Evolutionary conservation across 1,284 basidiomycete species (phyloP).

Genomic region (Heterobasidion annosum): DNA sequence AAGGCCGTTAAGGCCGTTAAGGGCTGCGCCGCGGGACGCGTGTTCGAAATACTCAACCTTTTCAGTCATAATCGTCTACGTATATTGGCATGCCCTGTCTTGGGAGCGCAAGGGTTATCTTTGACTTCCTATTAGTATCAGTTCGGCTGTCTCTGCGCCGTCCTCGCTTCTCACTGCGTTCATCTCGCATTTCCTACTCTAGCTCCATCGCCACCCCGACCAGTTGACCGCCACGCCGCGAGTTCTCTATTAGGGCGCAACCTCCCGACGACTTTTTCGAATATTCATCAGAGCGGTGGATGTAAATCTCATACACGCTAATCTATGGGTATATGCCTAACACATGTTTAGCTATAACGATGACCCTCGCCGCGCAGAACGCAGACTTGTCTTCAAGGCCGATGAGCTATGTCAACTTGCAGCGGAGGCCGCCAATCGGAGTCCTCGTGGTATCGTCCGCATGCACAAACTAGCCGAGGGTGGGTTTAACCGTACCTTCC

Average conservation of each 20-base stretch:
- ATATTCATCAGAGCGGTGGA: slow-evolving; percentile 32
- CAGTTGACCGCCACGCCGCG: slow-evolving; percentile 13
- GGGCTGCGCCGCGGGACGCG: too few species aligned
- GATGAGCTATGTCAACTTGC: slow-evolving; percentile 34
- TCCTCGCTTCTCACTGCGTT: background rate
- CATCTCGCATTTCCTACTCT: background rate
- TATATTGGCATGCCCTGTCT: background rate
- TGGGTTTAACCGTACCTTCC: slow-evolving; percentile 33
- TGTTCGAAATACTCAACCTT: too few species aligned
- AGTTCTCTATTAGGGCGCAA: slow-evolving; percentile 22
- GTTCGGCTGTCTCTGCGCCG: background rate
- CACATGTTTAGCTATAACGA: slow-evolving; percentile 28
- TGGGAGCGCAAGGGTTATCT: background rate
- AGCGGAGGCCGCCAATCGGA: slow-evolving; percentile 30
- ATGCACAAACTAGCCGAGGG: slow-evolving; percentile 35
- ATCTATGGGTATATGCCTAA: slow-evolving; percentile 18
- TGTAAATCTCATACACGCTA: slow-evolving; percentile 28
- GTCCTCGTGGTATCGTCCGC: slow-evolving; percentile 22
- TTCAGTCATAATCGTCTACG: too few species aligned
- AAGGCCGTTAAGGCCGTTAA: too few species aligned
- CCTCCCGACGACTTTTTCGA: slow-evolving; percentile 28
- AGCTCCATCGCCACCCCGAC: background rate
- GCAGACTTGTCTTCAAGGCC: slow-evolving; percentile 30
- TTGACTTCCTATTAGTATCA: background rate
- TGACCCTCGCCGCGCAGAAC: slow-evolving; percentile 34